A percentile compares a stretch with the other conserved stretches of the same genome.
Evolutionary conservation across 306 rosid genomes (phyloP).

Genomic region (Corylus americana): DNA sequence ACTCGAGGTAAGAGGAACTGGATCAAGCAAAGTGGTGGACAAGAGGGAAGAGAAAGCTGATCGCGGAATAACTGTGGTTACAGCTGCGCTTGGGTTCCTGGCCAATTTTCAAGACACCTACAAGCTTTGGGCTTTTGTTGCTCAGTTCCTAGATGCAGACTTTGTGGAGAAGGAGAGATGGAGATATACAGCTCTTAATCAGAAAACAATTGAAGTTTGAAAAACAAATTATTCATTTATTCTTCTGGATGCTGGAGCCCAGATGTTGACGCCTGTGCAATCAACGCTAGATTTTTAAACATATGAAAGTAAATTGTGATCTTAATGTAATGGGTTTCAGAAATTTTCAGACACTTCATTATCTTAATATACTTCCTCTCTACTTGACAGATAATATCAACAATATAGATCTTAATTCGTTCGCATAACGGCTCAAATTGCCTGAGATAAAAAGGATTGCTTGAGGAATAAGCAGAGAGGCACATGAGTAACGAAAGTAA

Average conservation of each 20-base stretch:
- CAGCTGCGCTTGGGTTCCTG: conserved; percentile 83
- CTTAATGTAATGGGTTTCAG: conserved; percentile 8
- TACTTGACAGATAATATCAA: neutral
- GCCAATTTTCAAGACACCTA: conserved; percentile 76
- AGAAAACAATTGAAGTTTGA: conserved; percentile 70
- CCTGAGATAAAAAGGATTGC: neutral
- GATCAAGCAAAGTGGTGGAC: conserved; percentile 21
- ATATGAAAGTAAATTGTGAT: conserved; percentile 4
- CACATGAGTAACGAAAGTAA: neutral
- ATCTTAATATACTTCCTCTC: neutral
- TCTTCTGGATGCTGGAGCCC: conserved; percentile 16
- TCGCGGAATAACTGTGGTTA: conserved; percentile 71
- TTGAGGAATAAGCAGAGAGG: neutral
- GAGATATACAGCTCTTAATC: conserved; percentile 91
- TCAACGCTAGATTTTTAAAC: conserved; percentile 21
- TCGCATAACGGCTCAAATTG: neutral
- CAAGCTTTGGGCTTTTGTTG: conserved; percentile 87
- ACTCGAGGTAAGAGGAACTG: conserved; percentile 50
- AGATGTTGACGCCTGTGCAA: conserved; percentile 19
- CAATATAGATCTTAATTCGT: neutral
- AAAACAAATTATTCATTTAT: conserved; percentile 25
- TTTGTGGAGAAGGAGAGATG: conserved; percentile 94
- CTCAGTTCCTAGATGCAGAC: conserved; percentile 89
- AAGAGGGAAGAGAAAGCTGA: conserved; percentile 45
- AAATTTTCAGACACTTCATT: neutral